phyloP scores from a whole-genome alignment of 2,329 filamentous ascomycete genomes.

The Tolypocladium album region DNA sequence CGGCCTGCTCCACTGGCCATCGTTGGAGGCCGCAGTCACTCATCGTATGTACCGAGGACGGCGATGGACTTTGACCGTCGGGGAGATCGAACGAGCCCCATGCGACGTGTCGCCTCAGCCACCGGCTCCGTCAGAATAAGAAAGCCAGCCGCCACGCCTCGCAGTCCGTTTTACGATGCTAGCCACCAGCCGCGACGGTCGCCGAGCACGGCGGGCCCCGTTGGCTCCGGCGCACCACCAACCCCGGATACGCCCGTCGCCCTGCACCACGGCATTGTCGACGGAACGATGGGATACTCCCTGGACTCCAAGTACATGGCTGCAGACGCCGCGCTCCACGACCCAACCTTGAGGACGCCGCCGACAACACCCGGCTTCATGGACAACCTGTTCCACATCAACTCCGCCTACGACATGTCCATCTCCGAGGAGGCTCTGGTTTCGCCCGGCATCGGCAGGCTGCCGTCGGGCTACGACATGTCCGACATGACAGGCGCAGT shows the following conservation, averaged over 20 bases:
- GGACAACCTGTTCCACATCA: slow-evolving; percentile 27
- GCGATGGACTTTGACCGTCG: slow-evolving; percentile 35
- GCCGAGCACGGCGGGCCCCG: slow-evolving; percentile 25
- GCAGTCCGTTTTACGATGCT: slow-evolving; percentile 30
- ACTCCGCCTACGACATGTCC: slow-evolving; percentile 26
- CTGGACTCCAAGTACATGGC: slow-evolving; percentile 17
- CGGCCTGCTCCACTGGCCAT: slow-evolving; percentile 35
- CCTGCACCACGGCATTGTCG: slow-evolving; percentile 23
- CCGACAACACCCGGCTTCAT: slow-evolving; percentile 41
- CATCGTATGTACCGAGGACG: slow-evolving; percentile 32
- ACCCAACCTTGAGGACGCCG: slow-evolving; percentile 39
- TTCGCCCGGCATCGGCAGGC: slow-evolving; percentile 33
- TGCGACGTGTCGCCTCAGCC: slow-evolving; percentile 43
- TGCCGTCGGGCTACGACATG: slow-evolving; percentile 36
- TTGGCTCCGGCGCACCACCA: slow-evolving; percentile 32
- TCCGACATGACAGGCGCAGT: slow-evolving; percentile 26
- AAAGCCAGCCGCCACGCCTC: slow-evolving; percentile 19
- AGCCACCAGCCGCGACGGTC: slow-evolving; percentile 34
- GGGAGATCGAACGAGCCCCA: slow-evolving; percentile 33
- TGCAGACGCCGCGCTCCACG: slow-evolving; percentile 21
- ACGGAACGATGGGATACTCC: slow-evolving; percentile 26
- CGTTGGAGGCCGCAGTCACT: slow-evolving; percentile 31
- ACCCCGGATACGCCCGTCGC: slow-evolving; percentile 38
- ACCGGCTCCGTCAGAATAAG: slow-evolving; percentile 27
- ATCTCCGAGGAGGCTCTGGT: slow-evolving; percentile 37